A percentile compares a stretch with the other conserved stretches of the same genome.
Evolutionary conservation across 768 basidiomycete genomes (phyloP).

Genomic region (Pleurotus tuoliensis): DNA sequence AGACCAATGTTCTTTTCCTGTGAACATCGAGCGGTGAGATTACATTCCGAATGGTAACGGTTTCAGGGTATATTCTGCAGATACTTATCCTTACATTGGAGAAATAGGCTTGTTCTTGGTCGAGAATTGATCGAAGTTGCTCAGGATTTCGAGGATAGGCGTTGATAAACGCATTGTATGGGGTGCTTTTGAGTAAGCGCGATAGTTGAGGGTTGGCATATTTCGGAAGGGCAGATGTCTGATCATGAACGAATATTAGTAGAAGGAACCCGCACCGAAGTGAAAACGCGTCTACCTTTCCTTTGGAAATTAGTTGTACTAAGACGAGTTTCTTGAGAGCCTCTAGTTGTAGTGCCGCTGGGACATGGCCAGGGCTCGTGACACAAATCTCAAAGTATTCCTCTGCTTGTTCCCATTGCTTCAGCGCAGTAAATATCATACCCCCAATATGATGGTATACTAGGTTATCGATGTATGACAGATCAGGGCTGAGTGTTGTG

Average conservation of each 20-base stretch:
- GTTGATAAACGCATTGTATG: slow-evolving; percentile 61
- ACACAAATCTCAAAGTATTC: slow-evolving; percentile 81
- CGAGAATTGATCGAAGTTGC: slow-evolving; percentile 40
- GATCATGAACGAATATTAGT: background rate
- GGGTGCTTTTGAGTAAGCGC: slow-evolving; percentile 62
- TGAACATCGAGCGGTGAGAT: background rate
- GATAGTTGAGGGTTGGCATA: slow-evolving; percentile 60
- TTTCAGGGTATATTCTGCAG: slow-evolving; percentile 12
- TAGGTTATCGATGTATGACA: slow-evolving; percentile 76
- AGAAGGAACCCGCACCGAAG: background rate
- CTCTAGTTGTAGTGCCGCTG: slow-evolving; percentile 75
- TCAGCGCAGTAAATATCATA: slow-evolving; percentile 59
- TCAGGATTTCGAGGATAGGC: slow-evolving; percentile 58
- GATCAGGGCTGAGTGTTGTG: slow-evolving; percentile 46
- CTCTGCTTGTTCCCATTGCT: slow-evolving; percentile 64
- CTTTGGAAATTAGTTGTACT: slow-evolving; percentile 73
- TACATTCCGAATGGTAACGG: background rate
- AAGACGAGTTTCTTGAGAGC: slow-evolving; percentile 81
- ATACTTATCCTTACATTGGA: slow-evolving; percentile 30
- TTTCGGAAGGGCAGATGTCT: slow-evolving; percentile 60
- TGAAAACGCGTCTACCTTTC: slow-evolving; percentile 45
- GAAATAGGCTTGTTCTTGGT: slow-evolving; percentile 56
- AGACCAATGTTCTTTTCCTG: slow-evolving; percentile 77
- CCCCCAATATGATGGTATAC: slow-evolving; percentile 85
- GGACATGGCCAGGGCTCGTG: slow-evolving; percentile 51